A percentile compares a stretch with the other conserved stretches of the same genome.
Conservation (phyloP, 192 early-diverging fungal genomes). For the Rhizoclosmatium sp. region DNA sequence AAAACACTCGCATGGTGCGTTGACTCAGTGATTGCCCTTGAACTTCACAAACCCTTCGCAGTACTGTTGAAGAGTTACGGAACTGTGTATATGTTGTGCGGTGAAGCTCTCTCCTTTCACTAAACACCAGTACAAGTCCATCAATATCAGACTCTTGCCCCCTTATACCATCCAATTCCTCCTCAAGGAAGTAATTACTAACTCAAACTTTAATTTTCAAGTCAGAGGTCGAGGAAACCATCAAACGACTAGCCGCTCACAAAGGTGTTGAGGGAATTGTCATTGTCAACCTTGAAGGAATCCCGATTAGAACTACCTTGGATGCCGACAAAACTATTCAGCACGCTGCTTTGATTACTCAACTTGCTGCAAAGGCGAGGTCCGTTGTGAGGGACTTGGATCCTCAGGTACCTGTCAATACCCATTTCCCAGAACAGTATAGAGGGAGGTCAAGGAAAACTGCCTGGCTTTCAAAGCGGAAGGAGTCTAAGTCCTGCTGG, state of each 20-base stretch:
- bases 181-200: not conserved
- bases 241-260: slow-evolving; percentile 84
- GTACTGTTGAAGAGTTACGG: too few relatives aligned
- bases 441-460: too few relatives aligned
- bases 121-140: too few relatives aligned
- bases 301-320: slow-evolving; percentile 88
- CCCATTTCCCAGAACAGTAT: not conserved
- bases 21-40: too few relatives aligned
- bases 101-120: too few relatives aligned
- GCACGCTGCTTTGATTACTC: slow-evolving; percentile 85
- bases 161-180: not conserved
- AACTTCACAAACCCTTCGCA: too few relatives aligned
- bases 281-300: slow-evolving; percentile 90
- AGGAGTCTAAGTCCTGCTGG: too few relatives aligned
- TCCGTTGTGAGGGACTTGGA: slow-evolving; percentile 83
- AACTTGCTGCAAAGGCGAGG: slow-evolving; percentile 78
- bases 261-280: slow-evolving; percentile 89
- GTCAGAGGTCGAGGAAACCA: slow-evolving; percentile 92
- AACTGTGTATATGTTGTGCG: too few relatives aligned
- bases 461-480: too few relatives aligned
- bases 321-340: slow-evolving; percentile 80
- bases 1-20: too few relatives aligned
- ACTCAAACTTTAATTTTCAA: slow-evolving; percentile 14
- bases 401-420: slow-evolving; percentile 65
- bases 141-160: not conserved